Conservation (phyloP, 1,139 yeast genomes). For the Wickerhamomyces sp. region DNA sequence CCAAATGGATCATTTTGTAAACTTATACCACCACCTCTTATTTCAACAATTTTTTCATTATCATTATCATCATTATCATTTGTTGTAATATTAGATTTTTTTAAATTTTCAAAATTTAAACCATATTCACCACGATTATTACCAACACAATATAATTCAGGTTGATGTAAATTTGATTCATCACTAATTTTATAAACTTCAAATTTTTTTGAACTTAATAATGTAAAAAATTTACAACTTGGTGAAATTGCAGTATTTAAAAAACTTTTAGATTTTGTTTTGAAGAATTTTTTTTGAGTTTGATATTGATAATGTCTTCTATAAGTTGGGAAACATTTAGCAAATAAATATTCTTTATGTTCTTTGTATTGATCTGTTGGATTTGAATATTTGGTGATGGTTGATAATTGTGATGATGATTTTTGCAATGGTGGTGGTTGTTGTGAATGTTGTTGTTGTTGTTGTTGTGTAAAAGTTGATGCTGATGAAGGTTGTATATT, state of each 20-base stretch:
- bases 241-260: constrained; percentile 64
- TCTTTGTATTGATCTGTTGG: constrained; percentile 8
- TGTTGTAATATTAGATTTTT: constrained; percentile 19
- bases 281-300: constrained; percentile 52
- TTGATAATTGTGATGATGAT: neutral
- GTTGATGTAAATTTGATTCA: constrained; percentile 38
- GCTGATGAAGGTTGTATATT: too few species aligned
- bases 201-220: constrained; percentile 67
- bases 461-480: too few species aligned
- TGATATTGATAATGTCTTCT: constrained; percentile 60
- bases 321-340: constrained; percentile 79
- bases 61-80: constrained; percentile 7
- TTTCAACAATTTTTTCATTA: too few species aligned
- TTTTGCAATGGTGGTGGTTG: neutral
- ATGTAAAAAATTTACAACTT: constrained; percentile 55
- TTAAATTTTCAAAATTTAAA: constrained; percentile 34
- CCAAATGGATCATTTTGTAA: constrained; percentile 15
- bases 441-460: neutral
- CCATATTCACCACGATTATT: constrained; percentile 67
- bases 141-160: constrained; percentile 63
- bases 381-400: neutral
- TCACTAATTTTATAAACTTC: constrained; percentile 55
- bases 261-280: constrained; percentile 44
- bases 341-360: constrained; percentile 52
- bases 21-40: constrained; percentile 15